phyloP scores from a whole-genome alignment of 495 filamentous ascomycete species.

The Terfezia claveryi region DNA sequence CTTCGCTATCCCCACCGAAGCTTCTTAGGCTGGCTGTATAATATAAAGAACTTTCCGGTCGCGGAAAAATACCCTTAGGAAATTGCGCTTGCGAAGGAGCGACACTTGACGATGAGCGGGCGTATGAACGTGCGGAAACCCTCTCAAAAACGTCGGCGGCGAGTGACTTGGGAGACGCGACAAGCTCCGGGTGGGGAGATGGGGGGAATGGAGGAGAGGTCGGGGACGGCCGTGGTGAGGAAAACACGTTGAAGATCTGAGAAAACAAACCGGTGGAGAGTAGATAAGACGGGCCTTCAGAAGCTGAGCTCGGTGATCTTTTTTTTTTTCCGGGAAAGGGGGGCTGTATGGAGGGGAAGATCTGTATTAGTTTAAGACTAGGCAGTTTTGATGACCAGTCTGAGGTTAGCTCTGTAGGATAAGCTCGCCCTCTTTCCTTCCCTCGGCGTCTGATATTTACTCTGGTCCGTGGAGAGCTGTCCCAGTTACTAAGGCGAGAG shows the following conservation, averaged over 20 bases:
- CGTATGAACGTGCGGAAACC: conserved; percentile 12
- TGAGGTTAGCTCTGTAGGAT: too few species aligned
- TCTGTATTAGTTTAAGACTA: too few species aligned
- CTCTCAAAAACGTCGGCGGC: neutral
- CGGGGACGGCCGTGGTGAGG: neutral
- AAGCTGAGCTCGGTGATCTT: too few species aligned
- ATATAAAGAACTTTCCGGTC: conserved; percentile 14
- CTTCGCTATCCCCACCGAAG: conserved; percentile 14
- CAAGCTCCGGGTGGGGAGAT: conserved; percentile 18
- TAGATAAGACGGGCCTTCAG: too few species aligned
- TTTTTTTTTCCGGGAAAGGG: too few species aligned
- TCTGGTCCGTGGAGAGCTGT: too few species aligned
- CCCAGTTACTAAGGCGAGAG: too few species aligned
- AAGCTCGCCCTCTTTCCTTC: too few species aligned
- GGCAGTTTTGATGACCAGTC: too few species aligned
- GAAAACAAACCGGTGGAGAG: neutral
- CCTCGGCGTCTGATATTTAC: too few species aligned
- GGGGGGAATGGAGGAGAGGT: conserved; percentile 9
- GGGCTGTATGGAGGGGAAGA: too few species aligned
- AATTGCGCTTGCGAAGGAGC: conserved; percentile 7
- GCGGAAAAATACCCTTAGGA: conserved; percentile 4
- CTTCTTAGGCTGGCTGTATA: conserved; percentile 17
- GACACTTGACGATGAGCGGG: conserved; percentile 14
- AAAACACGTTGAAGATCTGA: neutral
- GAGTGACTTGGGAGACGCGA: conserved; percentile 5